Percentiles rank a stretch among this genome's conserved stretches.
Conservation (phyloP, 1,284 basidiomycete genomes). For the Cryptococcus sp. region DNA sequence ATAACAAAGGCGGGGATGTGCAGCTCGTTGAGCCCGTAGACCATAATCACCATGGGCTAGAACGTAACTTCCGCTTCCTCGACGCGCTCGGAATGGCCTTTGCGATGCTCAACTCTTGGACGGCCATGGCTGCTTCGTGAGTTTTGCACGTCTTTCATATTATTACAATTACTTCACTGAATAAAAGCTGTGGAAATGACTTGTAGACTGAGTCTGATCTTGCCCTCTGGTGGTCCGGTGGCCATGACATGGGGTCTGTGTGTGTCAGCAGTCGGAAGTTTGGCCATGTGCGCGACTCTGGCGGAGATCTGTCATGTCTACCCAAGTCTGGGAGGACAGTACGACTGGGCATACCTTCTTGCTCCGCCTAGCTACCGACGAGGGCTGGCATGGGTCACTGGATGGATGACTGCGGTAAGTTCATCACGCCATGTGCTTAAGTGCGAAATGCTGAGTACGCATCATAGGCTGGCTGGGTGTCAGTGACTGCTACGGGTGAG, state of each 20-base stretch:
- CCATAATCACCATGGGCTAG: slow-evolving; percentile 6
- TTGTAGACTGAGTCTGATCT: slow-evolving; percentile 19
- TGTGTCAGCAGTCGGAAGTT: slow-evolving; percentile 33
- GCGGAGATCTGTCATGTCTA: slow-evolving; percentile 18
- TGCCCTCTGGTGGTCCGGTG: slow-evolving; percentile 43
- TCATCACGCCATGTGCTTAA: too few species aligned
- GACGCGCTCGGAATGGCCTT: slow-evolving; percentile 22
- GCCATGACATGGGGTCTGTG: slow-evolving; percentile 49
- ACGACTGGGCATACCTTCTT: slow-evolving; percentile 39
- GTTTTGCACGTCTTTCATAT: background rate
- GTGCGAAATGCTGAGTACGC: background rate
- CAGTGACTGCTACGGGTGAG: slow-evolving; percentile 11
- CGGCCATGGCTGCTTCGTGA: slow-evolving; percentile 11
- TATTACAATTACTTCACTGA: background rate
- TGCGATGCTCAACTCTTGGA: slow-evolving; percentile 27
- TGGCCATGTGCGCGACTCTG: slow-evolving; percentile 34
- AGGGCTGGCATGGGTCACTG: slow-evolving; percentile 1
- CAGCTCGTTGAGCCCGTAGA: background rate
- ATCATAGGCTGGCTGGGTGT: slow-evolving; percentile 17
- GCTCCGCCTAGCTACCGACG: background rate
- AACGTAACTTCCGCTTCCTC: slow-evolving; percentile 24
- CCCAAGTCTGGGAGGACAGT: slow-evolving; percentile 42
- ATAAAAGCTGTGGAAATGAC: background rate
- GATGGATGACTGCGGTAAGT: slow-evolving; percentile 4
- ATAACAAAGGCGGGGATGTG: background rate